These are phyloP conservation scores for Xerocomus nothofagi DNA, from an alignment of 1,284 basidiomycete genomes.

Conservation along the genomic window DNA sequence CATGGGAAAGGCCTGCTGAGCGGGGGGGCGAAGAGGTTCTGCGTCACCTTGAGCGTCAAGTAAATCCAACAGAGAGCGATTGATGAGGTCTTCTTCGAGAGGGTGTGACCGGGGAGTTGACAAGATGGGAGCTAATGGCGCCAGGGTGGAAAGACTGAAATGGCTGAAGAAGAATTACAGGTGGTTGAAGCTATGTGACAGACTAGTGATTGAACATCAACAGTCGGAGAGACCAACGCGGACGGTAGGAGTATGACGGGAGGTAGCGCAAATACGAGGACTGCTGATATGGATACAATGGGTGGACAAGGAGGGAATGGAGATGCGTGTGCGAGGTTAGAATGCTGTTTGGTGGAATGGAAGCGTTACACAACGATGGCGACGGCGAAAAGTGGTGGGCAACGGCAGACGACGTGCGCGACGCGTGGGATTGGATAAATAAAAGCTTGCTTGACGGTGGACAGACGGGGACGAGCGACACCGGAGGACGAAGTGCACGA, in stretches of 20 bases:
- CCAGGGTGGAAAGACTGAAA: conserved; percentile 57
- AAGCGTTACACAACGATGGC: conserved; percentile 21
- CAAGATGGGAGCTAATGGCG: conserved; percentile 57
- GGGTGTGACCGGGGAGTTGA: conserved; percentile 48
- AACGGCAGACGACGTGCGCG: conserved; percentile 36
- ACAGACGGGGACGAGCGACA: conserved; percentile 20
- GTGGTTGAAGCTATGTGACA: conserved; percentile 31
- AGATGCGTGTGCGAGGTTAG: conserved; percentile 24
- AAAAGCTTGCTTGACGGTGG: conserved; percentile 19
- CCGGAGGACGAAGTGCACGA: conserved; percentile 26
- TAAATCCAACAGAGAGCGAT: conserved; percentile 75
- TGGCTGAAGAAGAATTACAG: conserved; percentile 30
- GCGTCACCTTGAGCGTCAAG: conserved; percentile 79
- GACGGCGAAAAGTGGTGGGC: conserved; percentile 16
- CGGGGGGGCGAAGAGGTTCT: conserved; percentile 52
- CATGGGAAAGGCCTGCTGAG: conserved; percentile 29
- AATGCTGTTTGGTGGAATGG: conserved; percentile 23
- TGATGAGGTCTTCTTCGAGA: conserved; percentile 79
- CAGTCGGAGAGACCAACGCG: conserved; percentile 32
- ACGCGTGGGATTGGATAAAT: conserved; percentile 41
- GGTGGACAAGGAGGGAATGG: conserved; percentile 23
- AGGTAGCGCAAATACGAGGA: conserved; percentile 33
- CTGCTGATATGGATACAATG: conserved; percentile 41
- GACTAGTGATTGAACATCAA: conserved; percentile 39
- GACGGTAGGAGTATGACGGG: conserved; percentile 16